Evolutionary conservation across 2,329 filamentous ascomycete species (phyloP).

Genomic region (Monilinia laxa): DNA sequence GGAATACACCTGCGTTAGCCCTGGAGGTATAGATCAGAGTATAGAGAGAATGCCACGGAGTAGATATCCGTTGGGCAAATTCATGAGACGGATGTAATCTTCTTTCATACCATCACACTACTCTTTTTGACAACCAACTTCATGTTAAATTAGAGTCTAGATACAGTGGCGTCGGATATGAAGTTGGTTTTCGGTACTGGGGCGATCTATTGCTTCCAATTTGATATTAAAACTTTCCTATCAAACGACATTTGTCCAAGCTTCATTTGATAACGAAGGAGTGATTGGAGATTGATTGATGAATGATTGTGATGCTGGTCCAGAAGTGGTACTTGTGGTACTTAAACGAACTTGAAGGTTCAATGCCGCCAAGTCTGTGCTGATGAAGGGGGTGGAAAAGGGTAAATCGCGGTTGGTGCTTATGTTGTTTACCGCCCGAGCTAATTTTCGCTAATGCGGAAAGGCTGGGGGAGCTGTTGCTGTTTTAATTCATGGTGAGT

Average conservation of each 20-base stretch:
- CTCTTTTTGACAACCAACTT: no score
- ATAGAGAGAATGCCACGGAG: no score
- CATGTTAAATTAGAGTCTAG: no score
- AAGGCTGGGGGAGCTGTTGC: not conserved
- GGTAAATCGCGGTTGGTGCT: constrained; percentile 11
- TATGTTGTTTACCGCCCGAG: constrained; percentile 14
- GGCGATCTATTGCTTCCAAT: no score
- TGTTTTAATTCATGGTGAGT: constrained; percentile 8
- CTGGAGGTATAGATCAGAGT: no score
- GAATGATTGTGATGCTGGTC: not conserved
- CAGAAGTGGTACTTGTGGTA: constrained; percentile 2
- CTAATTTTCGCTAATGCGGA: constrained; percentile 21
- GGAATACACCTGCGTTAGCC: no score
- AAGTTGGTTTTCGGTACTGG: no score
- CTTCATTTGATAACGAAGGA: constrained; percentile 6
- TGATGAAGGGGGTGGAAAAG: not conserved
- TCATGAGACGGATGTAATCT: no score
- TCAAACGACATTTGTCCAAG: constrained; percentile 11
- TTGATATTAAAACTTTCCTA: not conserved
- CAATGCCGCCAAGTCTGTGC: constrained; percentile 17
- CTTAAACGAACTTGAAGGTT: not conserved
- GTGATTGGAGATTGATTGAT: constrained; percentile 18
- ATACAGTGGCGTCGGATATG: no score
- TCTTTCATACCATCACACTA: no score
- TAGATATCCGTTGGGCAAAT: no score